These are phyloP conservation scores for Sugiyamaella marilandica DNA, from an alignment of 805 yeast genomes.

Conservation along the genomic window DNA sequence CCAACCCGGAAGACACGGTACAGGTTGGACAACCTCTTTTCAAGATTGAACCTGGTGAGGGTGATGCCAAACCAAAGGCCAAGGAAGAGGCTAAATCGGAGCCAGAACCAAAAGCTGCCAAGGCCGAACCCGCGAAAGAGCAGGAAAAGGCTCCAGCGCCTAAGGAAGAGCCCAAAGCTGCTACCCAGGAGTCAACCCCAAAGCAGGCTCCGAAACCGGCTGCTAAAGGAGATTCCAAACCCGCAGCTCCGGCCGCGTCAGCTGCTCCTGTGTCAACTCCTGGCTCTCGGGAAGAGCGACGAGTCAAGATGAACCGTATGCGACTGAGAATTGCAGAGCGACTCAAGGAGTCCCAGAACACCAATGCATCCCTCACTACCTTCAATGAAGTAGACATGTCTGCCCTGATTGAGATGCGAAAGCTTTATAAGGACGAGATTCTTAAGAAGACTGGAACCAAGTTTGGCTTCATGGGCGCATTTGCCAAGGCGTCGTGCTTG, in stretches of 20 bases:
- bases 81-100: conserved; percentile 26
- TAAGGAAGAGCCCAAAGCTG: conserved; percentile 29
- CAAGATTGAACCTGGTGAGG: conserved; percentile 74
- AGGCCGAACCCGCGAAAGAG: conserved; percentile 33
- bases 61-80: conserved; percentile 36
- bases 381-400: conserved; percentile 98
- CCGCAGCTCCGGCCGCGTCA: conserved; percentile 33
- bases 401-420: conserved; percentile 86
- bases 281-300: conserved; percentile 80
- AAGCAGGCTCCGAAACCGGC: conserved; percentile 32
- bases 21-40: conserved; percentile 91
- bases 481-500: conserved; percentile 85
- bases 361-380: conserved; percentile 96
- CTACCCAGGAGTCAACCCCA: conserved; percentile 18
- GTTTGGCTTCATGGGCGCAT: conserved; percentile 98
- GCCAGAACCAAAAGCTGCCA: conserved; percentile 21
- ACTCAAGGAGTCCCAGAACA: conserved; percentile 97
- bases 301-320: conserved; percentile 99
- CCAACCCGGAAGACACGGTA: conserved; percentile 84
- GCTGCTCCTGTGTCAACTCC: conserved; percentile 35
- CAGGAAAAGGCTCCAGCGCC: conserved; percentile 5
- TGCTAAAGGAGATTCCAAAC: conserved; percentile 31
- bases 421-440: conserved; percentile 93
- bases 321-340: conserved; percentile 98
- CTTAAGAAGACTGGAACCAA: conserved; percentile 90